These are phyloP conservation scores for Biscutella laevigata DNA, from an alignment of 441 rosid genomes.

Conservation along the genomic window DNA sequence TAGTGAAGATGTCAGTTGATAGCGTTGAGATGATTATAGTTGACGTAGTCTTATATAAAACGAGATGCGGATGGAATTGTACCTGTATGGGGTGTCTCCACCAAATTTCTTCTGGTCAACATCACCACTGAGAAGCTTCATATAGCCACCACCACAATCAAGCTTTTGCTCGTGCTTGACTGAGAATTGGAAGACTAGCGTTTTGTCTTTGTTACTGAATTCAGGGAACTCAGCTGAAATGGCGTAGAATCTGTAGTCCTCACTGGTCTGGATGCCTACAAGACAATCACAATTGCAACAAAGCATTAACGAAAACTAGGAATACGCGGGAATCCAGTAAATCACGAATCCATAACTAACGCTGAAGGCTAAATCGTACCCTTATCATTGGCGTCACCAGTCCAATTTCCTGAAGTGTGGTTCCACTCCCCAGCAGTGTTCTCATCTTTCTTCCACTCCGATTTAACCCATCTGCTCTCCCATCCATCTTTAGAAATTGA, in stretches of 20 bases:
- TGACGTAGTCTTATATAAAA: not conserved
- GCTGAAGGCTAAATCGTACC: slow-evolving; percentile 37
- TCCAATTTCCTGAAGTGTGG: slow-evolving; percentile 84
- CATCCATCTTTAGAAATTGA: slow-evolving; percentile 59
- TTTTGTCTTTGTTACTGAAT: slow-evolving; percentile 80
- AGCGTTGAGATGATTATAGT: too few relatives aligned
- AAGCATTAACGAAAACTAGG: not conserved
- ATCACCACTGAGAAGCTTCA: slow-evolving; percentile 82
- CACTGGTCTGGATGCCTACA: slow-evolving; percentile 87
- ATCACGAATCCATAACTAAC: not conserved
- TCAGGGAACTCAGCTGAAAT: slow-evolving; percentile 89
- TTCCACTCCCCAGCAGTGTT: slow-evolving; percentile 80
- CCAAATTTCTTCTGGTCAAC: slow-evolving; percentile 90
- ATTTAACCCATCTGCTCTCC: slow-evolving; percentile 77
- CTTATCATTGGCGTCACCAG: slow-evolving; percentile 73
- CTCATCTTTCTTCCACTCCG: slow-evolving; percentile 93
- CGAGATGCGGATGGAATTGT: not conserved
- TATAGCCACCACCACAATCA: slow-evolving; percentile 99
- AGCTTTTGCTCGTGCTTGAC: slow-evolving; percentile 98
- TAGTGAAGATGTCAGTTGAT: not conserved
- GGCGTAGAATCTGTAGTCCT: slow-evolving; percentile 89
- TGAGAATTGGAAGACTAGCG: slow-evolving; percentile 78
- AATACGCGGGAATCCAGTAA: not conserved
- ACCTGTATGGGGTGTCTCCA: slow-evolving; percentile 91
- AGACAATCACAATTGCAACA: slow-evolving; percentile 4